phyloP scores from a whole-genome alignment of 2,329 filamentous ascomycete species.

The Aureobasidium sp. region DNA sequence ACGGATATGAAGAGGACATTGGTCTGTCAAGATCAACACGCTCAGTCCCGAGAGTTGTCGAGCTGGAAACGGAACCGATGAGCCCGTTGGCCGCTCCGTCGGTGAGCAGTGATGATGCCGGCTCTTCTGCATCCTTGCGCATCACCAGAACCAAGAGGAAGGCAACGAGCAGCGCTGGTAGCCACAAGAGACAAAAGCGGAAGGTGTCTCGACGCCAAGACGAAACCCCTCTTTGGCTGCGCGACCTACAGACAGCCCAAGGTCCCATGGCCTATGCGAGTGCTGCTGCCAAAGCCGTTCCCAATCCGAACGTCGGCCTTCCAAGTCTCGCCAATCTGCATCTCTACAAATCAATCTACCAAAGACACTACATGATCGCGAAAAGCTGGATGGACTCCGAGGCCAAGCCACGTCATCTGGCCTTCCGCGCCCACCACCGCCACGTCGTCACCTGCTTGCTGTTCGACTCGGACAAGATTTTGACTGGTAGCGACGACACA shows the following conservation, averaged over 20 bases:
- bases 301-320: slow-evolving; percentile 73
- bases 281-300: slow-evolving; percentile 73
- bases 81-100: slow-evolving; percentile 11
- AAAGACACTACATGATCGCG: slow-evolving; percentile 82
- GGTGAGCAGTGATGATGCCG: slow-evolving; percentile 20
- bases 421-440: slow-evolving; percentile 90
- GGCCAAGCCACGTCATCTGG: slow-evolving; percentile 80
- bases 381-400: slow-evolving; percentile 83
- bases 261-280: slow-evolving; percentile 82
- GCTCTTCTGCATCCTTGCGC: slow-evolving; percentile 23
- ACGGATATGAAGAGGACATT: slow-evolving; percentile 75
- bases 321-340: slow-evolving; percentile 75
- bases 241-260: slow-evolving; percentile 52
- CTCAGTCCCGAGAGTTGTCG: slow-evolving; percentile 21
- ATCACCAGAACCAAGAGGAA: slow-evolving; percentile 34
- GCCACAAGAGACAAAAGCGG: slow-evolving; percentile 50
- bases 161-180: slow-evolving; percentile 30
- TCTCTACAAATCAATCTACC: slow-evolving; percentile 93
- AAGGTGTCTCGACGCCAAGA: slow-evolving; percentile 43
- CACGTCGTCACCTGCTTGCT: slow-evolving; percentile 97
- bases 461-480: slow-evolving; percentile 95
- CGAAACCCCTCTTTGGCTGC: slow-evolving; percentile 39
- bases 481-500: slow-evolving; percentile 95
- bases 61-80: not conserved
- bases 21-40: slow-evolving; percentile 44